phyloP scores from a whole-genome alignment of 768 basidiomycete species.

The Leccinellum albellum region DNA sequence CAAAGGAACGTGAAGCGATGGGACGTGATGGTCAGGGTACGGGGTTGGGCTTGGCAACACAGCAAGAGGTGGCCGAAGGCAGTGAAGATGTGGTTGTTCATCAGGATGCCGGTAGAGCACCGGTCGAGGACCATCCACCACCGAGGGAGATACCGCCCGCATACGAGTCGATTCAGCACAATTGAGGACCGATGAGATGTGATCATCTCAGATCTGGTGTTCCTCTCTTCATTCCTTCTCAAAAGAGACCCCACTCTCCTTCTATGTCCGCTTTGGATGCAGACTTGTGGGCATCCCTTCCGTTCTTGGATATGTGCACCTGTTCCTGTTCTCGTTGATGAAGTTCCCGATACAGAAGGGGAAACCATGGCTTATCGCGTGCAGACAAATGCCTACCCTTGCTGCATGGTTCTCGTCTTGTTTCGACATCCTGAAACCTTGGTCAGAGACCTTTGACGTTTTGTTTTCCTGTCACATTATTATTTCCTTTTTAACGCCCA shows the following conservation, averaged over 20 bases:
- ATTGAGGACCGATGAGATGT: constrained; percentile 2
- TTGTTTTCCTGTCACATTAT: constrained; percentile 1
- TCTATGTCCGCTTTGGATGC: neutral
- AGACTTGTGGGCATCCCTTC: neutral
- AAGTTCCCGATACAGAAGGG: neutral
- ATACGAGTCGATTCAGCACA: constrained; percentile 26
- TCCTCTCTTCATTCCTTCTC: neutral
- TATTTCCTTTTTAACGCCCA: neutral
- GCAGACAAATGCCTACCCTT: neutral
- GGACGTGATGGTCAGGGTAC: constrained; percentile 13
- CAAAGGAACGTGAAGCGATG: constrained; percentile 26
- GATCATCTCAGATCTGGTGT: neutral
- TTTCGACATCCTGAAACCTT: neutral
- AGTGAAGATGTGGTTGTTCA: constrained; percentile 25
- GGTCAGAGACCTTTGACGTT: neutral
- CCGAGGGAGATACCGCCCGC: constrained; percentile 28
- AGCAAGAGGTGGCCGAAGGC: constrained; percentile 19
- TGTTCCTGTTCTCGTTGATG: neutral
- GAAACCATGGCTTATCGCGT: constrained; percentile 2
- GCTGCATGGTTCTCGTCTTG: neutral
- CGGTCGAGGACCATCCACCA: constrained; percentile 11
- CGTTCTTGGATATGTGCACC: neutral
- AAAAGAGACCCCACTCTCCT: neutral
- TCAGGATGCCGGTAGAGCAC: constrained; percentile 25
- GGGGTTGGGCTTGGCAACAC: constrained; percentile 20